Percentiles rank a stretch among this genome's conserved stretches.
phyloP scores from a whole-genome alignment of 1,284 basidiomycete genomes.

The Trichosporon sp. region DNA sequence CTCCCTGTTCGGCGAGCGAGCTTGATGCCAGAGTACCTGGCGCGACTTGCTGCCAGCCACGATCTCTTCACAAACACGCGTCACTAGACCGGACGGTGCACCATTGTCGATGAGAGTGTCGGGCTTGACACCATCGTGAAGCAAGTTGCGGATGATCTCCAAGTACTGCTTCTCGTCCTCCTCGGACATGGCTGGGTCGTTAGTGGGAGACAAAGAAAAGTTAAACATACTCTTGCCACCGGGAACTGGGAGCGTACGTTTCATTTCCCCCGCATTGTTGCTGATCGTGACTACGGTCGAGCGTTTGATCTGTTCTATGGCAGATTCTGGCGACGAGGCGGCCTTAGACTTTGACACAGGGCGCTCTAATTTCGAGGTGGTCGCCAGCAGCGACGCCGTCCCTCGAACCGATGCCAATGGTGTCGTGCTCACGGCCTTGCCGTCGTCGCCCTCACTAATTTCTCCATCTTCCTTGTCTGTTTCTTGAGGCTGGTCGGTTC shows the following conservation, averaged over 20 bases:
- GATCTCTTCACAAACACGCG: slow-evolving; percentile 46
- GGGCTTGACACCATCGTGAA: slow-evolving; percentile 42
- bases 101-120: slow-evolving; percentile 42
- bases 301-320: slow-evolving; percentile 18
- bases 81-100: slow-evolving; percentile 41
- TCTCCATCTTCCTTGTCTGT: slow-evolving; percentile 31
- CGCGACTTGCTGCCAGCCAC: slow-evolving; percentile 38
- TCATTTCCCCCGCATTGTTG: slow-evolving; percentile 14
- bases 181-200: slow-evolving; percentile 34
- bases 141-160: slow-evolving; percentile 43
- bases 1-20: slow-evolving; percentile 24
- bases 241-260: background rate
- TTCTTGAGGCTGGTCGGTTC: background rate
- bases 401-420: background rate
- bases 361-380: background rate
- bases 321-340: background rate
- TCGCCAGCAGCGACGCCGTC: background rate
- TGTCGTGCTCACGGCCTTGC: background rate
- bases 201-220: background rate
- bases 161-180: slow-evolving; percentile 44
- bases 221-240: slow-evolving; percentile 19
- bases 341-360: background rate
- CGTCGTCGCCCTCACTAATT: slow-evolving; percentile 25
- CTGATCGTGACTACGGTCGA: slow-evolving; percentile 29
- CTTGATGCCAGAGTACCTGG: slow-evolving; percentile 34